A percentile compares a stretch with the other conserved stretches of the same genome.
phyloP scores from a whole-genome alignment of 2,329 filamentous ascomycete genomes.

The Colletotrichum tabaci region DNA sequence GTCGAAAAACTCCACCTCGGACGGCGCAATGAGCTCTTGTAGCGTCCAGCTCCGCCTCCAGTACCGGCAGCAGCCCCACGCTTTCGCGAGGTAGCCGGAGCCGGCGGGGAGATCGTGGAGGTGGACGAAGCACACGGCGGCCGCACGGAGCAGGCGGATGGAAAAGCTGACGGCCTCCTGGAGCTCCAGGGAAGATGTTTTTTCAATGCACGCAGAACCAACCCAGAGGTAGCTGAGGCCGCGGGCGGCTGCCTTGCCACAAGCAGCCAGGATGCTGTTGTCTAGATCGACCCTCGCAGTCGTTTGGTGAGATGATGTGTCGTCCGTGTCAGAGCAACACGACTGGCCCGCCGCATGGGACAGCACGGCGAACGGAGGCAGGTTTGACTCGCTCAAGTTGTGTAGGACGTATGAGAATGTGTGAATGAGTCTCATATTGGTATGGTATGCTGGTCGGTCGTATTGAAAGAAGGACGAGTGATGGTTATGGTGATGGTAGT shows the following conservation, averaged over 20 bases:
- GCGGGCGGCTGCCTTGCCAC: not conserved
- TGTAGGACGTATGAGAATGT: not conserved
- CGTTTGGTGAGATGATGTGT: not conserved
- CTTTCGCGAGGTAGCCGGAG: not conserved
- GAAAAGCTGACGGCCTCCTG: no score
- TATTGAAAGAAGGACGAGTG: not conserved
- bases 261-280: not conserved
- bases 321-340: no score
- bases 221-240: not conserved
- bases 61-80: not conserved
- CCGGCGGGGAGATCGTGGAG: not conserved
- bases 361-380: not conserved
- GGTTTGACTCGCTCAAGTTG: not conserved
- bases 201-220: not conserved
- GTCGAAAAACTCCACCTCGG: not conserved
- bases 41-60: conserved; percentile 1
- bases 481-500: not conserved
- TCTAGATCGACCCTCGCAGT: not conserved
- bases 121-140: not conserved
- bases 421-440: not conserved
- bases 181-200: not conserved
- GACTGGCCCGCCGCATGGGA: not conserved
- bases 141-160: no score
- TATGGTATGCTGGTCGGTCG: not conserved
- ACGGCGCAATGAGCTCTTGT: not conserved